These are phyloP conservation scores for Colletotrichum gloeosporioides DNA, from an alignment of 2,329 filamentous ascomycete species.

Conservation along the genomic window DNA sequence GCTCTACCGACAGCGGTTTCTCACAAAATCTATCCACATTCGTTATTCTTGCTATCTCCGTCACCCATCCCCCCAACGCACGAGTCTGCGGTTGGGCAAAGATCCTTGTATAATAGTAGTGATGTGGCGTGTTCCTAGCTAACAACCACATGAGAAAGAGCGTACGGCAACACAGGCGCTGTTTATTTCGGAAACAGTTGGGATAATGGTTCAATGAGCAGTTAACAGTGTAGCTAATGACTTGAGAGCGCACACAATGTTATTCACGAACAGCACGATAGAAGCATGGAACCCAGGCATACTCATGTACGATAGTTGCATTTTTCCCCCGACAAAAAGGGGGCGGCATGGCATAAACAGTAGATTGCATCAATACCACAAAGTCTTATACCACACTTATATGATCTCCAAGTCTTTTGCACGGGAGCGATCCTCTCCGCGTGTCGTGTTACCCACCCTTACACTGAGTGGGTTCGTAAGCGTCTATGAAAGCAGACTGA, in stretches of 20 bases:
- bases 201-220: not conserved
- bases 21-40: constrained; percentile 18
- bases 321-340: not conserved
- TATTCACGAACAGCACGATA: not conserved
- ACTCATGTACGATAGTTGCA: not conserved
- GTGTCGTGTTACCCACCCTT: not conserved
- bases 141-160: not conserved
- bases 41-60: constrained; percentile 8
- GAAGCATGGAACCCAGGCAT: not conserved
- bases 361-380: not conserved
- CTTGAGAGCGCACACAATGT: not conserved
- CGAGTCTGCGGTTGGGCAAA: not conserved
- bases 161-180: not conserved
- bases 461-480: not conserved
- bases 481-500: not conserved
- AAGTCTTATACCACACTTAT: not conserved
- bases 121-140: constrained; percentile 1
- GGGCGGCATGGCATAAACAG: not conserved
- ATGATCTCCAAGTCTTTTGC: not conserved
- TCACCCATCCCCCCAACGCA: not conserved
- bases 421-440: not conserved
- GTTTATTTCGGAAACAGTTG: not conserved
- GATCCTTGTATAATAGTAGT: constrained; percentile 10
- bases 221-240: not conserved
- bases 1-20: not conserved